phyloP scores from a whole-genome alignment of 1,284 basidiomycete genomes.

The Boletus sp. region DNA sequence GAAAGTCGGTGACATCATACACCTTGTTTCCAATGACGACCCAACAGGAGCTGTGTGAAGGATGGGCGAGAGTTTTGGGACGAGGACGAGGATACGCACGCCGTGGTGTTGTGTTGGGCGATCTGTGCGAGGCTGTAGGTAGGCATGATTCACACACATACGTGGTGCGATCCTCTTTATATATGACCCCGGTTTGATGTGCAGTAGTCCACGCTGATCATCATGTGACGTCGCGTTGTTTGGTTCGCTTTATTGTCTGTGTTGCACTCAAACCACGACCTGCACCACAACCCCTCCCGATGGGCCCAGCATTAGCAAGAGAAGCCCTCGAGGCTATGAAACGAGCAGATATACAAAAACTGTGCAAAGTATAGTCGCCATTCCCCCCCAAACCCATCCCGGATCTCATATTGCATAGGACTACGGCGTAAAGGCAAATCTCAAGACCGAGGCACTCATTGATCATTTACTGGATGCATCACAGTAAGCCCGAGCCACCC shows the following conservation, averaged over 20 bases:
- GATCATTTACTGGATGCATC: conserved; percentile 61
- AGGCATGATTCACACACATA: conserved; percentile 29
- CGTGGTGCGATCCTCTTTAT: not conserved
- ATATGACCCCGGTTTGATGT: not conserved
- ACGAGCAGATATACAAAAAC: conserved; percentile 63
- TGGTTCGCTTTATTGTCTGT: conserved; percentile 38
- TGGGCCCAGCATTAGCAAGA: conserved; percentile 51
- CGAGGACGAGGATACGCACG: conserved; percentile 35
- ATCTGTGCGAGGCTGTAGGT: conserved; percentile 40
- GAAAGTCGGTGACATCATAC: conserved; percentile 84
- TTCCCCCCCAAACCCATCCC: conserved; percentile 8
- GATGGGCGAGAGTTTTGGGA: not conserved
- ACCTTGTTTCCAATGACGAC: conserved; percentile 77
- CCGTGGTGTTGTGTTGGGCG: conserved; percentile 49
- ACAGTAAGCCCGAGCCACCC: conserved; percentile 34
- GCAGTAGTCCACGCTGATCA: conserved; percentile 4
- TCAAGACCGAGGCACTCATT: conserved; percentile 73
- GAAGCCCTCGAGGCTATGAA: conserved; percentile 60
- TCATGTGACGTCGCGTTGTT: conserved; percentile 56
- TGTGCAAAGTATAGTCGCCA: conserved; percentile 60
- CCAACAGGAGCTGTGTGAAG: conserved; percentile 69
- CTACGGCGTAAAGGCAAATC: conserved; percentile 72
- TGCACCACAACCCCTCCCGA: conserved; percentile 25
- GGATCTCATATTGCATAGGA: conserved; percentile 44
- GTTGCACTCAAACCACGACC: conserved; percentile 43